phyloP scores from a whole-genome alignment of 163 green algal species.

The Chloromonas sp. region DNA sequence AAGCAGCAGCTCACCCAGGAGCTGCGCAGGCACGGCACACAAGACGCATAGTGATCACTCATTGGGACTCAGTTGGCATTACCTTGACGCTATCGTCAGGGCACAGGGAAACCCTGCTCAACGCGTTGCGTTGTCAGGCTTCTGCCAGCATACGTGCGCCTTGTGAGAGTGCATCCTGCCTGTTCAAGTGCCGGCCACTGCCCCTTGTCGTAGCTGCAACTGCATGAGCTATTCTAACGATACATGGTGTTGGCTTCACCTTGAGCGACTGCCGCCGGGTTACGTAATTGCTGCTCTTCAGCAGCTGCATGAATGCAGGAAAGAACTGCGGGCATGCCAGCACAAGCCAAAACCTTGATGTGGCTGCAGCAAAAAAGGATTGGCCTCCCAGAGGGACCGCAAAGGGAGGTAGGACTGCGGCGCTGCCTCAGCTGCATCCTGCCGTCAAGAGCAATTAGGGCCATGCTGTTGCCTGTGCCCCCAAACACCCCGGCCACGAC shows the following conservation, averaged over 20 bases:
- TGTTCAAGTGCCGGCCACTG: neutral
- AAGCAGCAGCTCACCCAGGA: conserved; percentile 88
- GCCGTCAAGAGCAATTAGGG: neutral
- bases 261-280: conserved; percentile 69
- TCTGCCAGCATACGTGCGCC: neutral
- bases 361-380: neutral
- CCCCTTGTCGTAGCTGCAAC: neutral
- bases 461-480: neutral
- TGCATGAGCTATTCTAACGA: too few species aligned
- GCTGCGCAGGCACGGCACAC: conserved; percentile 33
- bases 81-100: too few species aligned
- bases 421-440: too few species aligned
- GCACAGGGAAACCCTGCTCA: too few species aligned
- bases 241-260: conserved; percentile 2
- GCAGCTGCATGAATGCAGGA: conserved; percentile 59
- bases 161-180: neutral
- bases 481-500: too few species aligned
- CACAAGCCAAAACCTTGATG: neutral
- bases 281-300: conserved; percentile 89
- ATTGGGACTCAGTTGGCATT: too few species aligned
- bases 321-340: conserved; percentile 60
- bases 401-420: too few species aligned
- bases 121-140: neutral
- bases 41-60: neutral
- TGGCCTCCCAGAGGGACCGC: too few species aligned